A percentile compares a stretch with the other conserved stretches of the same genome.
These are phyloP conservation scores for Pascua guehoae DNA, from an alignment of 1,284 basidiomycete genomes.

Conservation along the genomic window DNA sequence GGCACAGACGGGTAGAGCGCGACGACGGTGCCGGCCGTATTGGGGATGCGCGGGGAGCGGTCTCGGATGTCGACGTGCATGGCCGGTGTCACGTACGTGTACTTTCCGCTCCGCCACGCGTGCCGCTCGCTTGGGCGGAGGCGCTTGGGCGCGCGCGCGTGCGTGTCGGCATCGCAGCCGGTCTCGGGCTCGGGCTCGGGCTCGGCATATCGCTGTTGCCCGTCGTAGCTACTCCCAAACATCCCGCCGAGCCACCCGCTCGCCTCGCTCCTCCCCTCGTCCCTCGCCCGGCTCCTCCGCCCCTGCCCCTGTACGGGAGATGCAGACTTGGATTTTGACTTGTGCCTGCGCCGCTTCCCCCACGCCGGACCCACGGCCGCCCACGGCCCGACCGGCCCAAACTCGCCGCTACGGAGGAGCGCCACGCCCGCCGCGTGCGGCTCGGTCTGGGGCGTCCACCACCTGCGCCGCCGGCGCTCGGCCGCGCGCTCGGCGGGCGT, in stretches of 20 bases:
- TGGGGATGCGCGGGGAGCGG: conserved; percentile 64
- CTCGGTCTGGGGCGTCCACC: conserved; percentile 56
- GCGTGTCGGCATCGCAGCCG: too few relatives aligned
- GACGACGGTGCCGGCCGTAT: conserved; percentile 80
- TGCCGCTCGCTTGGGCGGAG: conserved; percentile 6
- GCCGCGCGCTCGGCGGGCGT: conserved; percentile 14
- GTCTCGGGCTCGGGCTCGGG: too few relatives aligned
- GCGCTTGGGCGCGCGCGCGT: neutral
- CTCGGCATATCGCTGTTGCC: too few relatives aligned
- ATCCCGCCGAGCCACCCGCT: too few relatives aligned
- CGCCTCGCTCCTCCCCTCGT: too few relatives aligned
- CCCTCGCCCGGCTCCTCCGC: too few relatives aligned
- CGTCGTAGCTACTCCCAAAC: too few relatives aligned
- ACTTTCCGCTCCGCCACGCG: neutral
- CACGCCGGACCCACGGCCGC: conserved; percentile 13
- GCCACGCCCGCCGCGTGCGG: conserved; percentile 68
- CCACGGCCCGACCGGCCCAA: conserved; percentile 62
- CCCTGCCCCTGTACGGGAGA: too few relatives aligned
- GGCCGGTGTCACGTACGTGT: neutral
- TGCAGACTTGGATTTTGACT: too few relatives aligned
- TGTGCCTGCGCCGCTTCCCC: neutral
- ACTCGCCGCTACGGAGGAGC: conserved; percentile 76
- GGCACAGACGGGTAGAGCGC: conserved; percentile 72
- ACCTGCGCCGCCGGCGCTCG: conserved; percentile 17
- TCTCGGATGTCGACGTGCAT: neutral